Evolutionary conservation across 2,329 filamentous ascomycete species (phyloP), one percentile per base, ranked within the genome.

Genomic region (Nectriaceae sp.): DNA sequence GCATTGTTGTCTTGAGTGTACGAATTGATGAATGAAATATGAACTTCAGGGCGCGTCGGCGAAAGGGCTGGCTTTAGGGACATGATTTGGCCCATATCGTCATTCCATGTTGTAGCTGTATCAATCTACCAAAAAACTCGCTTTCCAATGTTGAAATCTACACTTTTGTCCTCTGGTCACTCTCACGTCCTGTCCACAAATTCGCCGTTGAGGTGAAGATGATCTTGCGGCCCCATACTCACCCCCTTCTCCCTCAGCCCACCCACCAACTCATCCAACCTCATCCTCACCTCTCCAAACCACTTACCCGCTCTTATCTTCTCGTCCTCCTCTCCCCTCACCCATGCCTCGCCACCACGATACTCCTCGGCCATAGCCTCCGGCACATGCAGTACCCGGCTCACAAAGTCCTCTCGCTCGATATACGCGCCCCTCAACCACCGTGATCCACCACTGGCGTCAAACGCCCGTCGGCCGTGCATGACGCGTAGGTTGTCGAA

Each of bases 371-470:
- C 61, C 41, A 65, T 36, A 0, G 40, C 56, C 13, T 49, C 46
- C 1, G 70, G 70, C 0, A 69, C 63, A 35, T 70, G 56, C 3
- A 62, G 36, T 1, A 65, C 65, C 21, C 60, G 64, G 49, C 73
- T 76, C 11, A 62, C 38, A 43, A 77, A 75, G 49, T 75, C 74
- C 46, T 76, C 67, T 4, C 68, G 61, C 53, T 88, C 82, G 21
- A 97, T 77, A 69, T 97, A 99, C 0, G 89, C 82, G 4, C 94
- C 94, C 59, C 89, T 88, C 46, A 97, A 70, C 89, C 90, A 96
- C 44, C 93, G 77, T 52, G 84, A 79, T 1, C 89, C 89, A 5
- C 78, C 76, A 0, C 71, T 71, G 0, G 63, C 54, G 64, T 93
- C 84, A 68, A 97, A 97, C 22, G 84, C 82, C 15, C 76, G 79